Conservation (phyloP, 1,284 basidiomycete species). For the Trametes sp. region DNA sequence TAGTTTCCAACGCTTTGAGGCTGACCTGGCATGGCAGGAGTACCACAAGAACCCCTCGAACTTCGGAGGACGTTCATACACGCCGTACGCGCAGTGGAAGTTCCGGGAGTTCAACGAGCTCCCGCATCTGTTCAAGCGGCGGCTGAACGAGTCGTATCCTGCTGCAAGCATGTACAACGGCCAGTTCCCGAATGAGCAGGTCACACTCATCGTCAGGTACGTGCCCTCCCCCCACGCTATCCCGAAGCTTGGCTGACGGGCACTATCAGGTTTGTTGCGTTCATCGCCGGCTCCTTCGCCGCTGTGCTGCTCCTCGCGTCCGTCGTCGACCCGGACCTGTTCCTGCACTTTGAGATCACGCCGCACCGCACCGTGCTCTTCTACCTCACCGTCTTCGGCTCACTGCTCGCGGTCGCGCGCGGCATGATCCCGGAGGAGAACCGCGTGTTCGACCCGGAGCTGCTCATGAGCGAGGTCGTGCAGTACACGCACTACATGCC, state of each 20-base stretch:
- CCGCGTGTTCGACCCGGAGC: conserved; percentile 91
- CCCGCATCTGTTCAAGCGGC: conserved; percentile 88
- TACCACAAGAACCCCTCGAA: conserved; percentile 98
- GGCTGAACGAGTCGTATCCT: conserved; percentile 89
- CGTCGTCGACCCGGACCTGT: conserved; percentile 90
- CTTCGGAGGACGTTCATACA: conserved; percentile 92
- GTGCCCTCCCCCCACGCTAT: conserved; percentile 34
- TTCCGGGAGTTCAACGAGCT: conserved; percentile 99
- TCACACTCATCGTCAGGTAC: conserved; percentile 88
- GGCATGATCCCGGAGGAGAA: conserved; percentile 98
- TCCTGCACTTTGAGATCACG: conserved; percentile 95
- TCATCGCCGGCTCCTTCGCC: conserved; percentile 95
- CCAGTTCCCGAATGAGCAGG: conserved; percentile 96
- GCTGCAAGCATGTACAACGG: conserved; percentile 95
- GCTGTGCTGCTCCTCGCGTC: conserved; percentile 93
- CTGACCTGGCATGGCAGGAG: conserved; percentile 64
- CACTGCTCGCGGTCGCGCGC: conserved; percentile 86
- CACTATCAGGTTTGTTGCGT: conserved; percentile 84
- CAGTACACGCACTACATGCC: conserved; percentile 97
- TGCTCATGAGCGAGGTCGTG: conserved; percentile 90
- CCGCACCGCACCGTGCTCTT: conserved; percentile 93
- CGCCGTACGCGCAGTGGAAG: conserved; percentile 96
- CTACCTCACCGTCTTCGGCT: conserved; percentile 90
- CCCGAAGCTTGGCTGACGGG: background rate
- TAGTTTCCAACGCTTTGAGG: background rate